These are phyloP conservation scores for Maudiozyma bulderi DNA, from an alignment of 805 yeast species.

Conservation along the genomic window DNA sequence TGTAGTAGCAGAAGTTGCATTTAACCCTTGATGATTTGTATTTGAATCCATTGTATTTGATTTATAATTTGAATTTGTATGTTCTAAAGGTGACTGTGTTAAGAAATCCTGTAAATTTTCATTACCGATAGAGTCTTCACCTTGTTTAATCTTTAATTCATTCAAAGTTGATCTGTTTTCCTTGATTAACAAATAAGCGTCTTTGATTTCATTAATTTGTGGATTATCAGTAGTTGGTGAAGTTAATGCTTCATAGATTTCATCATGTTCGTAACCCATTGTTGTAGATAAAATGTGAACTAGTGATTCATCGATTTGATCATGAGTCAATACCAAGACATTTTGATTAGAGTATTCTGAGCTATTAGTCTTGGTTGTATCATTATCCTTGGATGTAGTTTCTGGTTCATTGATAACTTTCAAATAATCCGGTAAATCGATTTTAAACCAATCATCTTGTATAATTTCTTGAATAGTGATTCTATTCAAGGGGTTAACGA, in stretches of 20 bases:
- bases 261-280: conserved; percentile 84
- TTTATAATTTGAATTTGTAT: conserved; percentile 24
- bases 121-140: conserved; percentile 18
- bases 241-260: conserved; percentile 62
- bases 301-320: conserved; percentile 58
- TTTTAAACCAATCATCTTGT: conserved; percentile 90
- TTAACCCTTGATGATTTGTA: conserved; percentile 26
- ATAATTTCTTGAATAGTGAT: conserved; percentile 86
- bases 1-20: conserved; percentile 39
- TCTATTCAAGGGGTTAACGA: conserved; percentile 88
- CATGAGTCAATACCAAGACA: neutral
- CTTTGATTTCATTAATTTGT: conserved; percentile 64
- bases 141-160: conserved; percentile 37
- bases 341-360: neutral
- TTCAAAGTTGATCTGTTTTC: conserved; percentile 66
- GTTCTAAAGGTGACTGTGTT: conserved; percentile 47
- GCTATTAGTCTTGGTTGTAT: neutral
- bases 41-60: conserved; percentile 7
- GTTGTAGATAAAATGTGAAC: conserved; percentile 66
- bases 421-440: conserved; percentile 69
- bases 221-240: conserved; percentile 36
- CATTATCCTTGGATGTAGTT: conserved; percentile 4
- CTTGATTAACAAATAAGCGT: conserved; percentile 73
- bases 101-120: conserved; percentile 43
- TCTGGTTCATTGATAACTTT: conserved; percentile 35